Base-by-base conservation (phyloP, 768 basidiomycete species). In the Chalciporus sphaerocephalus region DNA sequence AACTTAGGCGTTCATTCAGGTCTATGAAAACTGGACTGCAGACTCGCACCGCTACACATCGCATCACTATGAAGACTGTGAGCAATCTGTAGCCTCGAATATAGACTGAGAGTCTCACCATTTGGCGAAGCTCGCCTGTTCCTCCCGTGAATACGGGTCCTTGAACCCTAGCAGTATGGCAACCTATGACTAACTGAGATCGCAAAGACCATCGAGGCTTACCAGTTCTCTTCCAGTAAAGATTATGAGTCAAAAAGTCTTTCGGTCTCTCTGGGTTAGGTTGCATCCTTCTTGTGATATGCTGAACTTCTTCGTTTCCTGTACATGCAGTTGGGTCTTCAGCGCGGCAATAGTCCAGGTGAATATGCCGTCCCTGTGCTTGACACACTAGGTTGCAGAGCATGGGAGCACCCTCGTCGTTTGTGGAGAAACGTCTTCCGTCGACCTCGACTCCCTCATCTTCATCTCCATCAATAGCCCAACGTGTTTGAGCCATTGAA, bases 101-200 rank as follows among this genome's bases (percentile, higher is more conserved):
- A 9, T n/a, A 2, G 1, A 2, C 5, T 11, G 3, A n/a, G 59
- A 32, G 30, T n/a, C 72, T 39, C 52, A 78, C 77, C 80, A 83
- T 54, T 74, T 74, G 1, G 68, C 58, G 52, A 81, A 83, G 41
- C 70, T 69, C 0, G 67, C 42, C 52, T 75, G 75, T 40, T 82
- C 79, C 32, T 80, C 78, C 7, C 69, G 69, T 5, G 79, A 71
- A 52, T 83, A 83, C 0, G 79, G 81, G 57, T 83, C 80, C 64
- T 74, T 79, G 67, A 81, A 83, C 4, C 78, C 80, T 81, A 42
- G 5, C 11, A 38, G 48, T 7, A 41, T 9, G 21, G 27, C 15
- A 12, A 48, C 3, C 8, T 0, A 1, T 15, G n/a, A 32, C 15
- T 15, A 15, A n/a, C 6, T n/a, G 2, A 1, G 0, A 4, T 5